Evolutionary conservation across 1,284 basidiomycete species (phyloP), one percentile per base, ranked within the genome.

Genomic region (Ganoderma meredithae): DNA sequence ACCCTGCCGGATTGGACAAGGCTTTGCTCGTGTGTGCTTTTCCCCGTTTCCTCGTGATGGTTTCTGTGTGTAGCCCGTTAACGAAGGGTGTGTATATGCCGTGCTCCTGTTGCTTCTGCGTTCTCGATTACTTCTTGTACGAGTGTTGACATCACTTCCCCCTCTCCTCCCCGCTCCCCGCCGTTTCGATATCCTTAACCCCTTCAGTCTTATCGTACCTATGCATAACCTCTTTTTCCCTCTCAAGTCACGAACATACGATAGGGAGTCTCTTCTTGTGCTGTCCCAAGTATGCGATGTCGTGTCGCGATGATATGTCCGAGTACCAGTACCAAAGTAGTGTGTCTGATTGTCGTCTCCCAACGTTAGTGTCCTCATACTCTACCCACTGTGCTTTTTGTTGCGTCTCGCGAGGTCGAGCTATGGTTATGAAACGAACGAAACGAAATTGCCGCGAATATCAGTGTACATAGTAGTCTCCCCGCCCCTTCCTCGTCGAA

Each of bases 1-100:
- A 72, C 71, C 67, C 71, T 72, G 71, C 71, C 71, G 67, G 49
- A 62, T 67, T 60, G 71, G 69, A 70, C 71, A 70, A 70, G 69
- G 69, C 71, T 72, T 72, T 69, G 68, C 62, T 70, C 67, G 27
- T 53, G 62, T 66, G 65, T 65, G 62, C 60, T 70, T 65, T 68
- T 66, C 64, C 56, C 47, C 22, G 12, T 49, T 49, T 49, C 9
- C 33, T 31, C 53, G 47, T 67, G 63, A 47, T 60, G 60, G 63
- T 63, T 68, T 53, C 55, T 56, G 64, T 59, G 25, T 41, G 31
- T 63, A 62, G 61, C 43, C 60, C 53, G 53, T 62, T 65, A 61
- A 64, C 60, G 64, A 65, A 52, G 58, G 55, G 63, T 61, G 39
- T 70, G 63, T 70, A 67, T 61, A 63, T 63, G 67, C 60, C 43